Evolutionary conservation across 305 asterid genomes (phyloP).

Genomic region (Fraxinus ornus): DNA sequence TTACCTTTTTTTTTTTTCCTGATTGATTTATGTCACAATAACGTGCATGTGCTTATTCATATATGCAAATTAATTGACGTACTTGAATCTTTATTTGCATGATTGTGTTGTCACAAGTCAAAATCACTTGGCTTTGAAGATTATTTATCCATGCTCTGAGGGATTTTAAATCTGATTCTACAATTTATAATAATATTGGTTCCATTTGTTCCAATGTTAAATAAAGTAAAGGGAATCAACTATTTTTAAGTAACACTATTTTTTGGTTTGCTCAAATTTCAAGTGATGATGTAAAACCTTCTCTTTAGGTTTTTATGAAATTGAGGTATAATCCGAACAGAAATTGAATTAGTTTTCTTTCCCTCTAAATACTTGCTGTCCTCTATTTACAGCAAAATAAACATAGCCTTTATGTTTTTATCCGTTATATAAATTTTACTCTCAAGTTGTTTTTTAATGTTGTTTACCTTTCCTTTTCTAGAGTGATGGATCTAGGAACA

Average conservation of each 20-base stretch:
- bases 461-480: constrained; percentile 28
- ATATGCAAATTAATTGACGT: background rate
- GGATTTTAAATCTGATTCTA: background rate
- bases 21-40: background rate
- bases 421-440: background rate
- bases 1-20: background rate
- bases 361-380: background rate
- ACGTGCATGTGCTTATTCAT: background rate
- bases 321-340: background rate
- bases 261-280: background rate
- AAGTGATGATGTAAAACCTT: background rate
- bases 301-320: background rate
- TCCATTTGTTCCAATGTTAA: background rate
- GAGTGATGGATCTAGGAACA: constrained; percentile 92
- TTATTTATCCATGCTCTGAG: background rate
- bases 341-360: background rate
- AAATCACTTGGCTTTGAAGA: background rate
- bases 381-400: background rate
- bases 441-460: background rate
- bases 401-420: background rate
- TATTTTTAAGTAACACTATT: background rate
- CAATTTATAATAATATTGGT: background rate
- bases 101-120: background rate
- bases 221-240: background rate
- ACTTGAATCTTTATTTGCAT: background rate